Evolutionary conservation across 768 basidiomycete species (phyloP), one percentile per base, ranked within the genome.

Genomic region (Lenzites betulinus): DNA sequence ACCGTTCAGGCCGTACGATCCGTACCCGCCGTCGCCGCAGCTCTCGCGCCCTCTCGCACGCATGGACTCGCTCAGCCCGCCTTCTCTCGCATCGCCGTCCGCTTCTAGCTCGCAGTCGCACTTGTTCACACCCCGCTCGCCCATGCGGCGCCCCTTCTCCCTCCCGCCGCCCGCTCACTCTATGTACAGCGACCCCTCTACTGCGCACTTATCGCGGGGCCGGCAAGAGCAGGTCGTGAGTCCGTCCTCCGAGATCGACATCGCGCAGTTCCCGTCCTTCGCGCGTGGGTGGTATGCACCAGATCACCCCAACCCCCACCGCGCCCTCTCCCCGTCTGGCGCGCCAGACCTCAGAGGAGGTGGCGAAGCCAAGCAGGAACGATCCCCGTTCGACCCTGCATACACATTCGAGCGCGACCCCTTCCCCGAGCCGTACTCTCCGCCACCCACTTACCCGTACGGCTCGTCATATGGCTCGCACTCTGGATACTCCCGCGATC

Each of bases 241-340:
- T 51, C 30, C 63, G 43, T 72, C 77, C 42, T 71, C 78, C 1
- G 84, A 86, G 62, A 79, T 86, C 41, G 85, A 88, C 68, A 78
- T 85, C 33, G 76, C 83, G 15, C 80, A 80, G 39, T 89, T 88
- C 70, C 87, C 88, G 15, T 75, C 80, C 18, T 88, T 84, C 82
- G 83, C 87, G 25, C 77, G 81, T 25, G 76, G 76, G 13, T 89
- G 87, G 87, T 88, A 88, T 68, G 73, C 78, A 26, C 70, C 74
- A 18, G 68, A 70, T 30, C 64, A 51, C 38, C 7, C 36, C 9
- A 47, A 49, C 42, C 26, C 64, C 26, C 54, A 48, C 22, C 26
- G 35, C 58, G 44, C 47, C 16, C 54, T 49, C 54, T 46, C 56
- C 39, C 63, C 42, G 36, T 56, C 41, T 30, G 50, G 48, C 8